phyloP scores from a whole-genome alignment of 1,284 basidiomycete species.

The Apiotrichum mycotoxinovorans region DNA sequence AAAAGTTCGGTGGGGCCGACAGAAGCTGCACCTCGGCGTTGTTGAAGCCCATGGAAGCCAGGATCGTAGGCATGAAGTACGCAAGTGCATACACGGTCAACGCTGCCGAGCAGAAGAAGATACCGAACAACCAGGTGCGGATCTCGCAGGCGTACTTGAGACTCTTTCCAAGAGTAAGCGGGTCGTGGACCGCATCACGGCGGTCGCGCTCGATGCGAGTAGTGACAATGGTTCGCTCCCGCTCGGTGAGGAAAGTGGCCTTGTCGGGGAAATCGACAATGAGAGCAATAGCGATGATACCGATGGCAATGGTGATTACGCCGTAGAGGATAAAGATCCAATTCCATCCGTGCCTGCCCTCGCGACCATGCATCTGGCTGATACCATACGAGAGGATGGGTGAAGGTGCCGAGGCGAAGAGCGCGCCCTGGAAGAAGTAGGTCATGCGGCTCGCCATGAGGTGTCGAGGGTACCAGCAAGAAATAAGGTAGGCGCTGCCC shows the following conservation, averaged over 20 bases:
- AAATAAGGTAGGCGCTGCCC: conserved; percentile 50
- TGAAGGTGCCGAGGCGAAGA: conserved; percentile 15
- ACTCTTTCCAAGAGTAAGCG: conserved; percentile 42
- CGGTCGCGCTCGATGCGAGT: conserved; percentile 20
- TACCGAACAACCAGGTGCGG: conserved; percentile 52
- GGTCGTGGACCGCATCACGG: conserved; percentile 48
- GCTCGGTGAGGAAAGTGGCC: conserved; percentile 12
- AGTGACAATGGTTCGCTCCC: conserved; percentile 10
- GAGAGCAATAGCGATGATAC: conserved; percentile 2
- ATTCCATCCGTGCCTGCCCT: conserved; percentile 8
- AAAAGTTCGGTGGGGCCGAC: conserved; percentile 48
- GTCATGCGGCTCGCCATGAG: conserved; percentile 47
- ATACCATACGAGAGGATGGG: conserved; percentile 17
- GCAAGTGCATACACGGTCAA: conserved; percentile 23
- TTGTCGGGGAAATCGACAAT: conserved; percentile 21
- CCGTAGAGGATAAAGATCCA: conserved; percentile 21
- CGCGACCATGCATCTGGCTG: conserved; percentile 7
- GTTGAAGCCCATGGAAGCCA: conserved; percentile 26
- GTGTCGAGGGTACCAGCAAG: conserved; percentile 51
- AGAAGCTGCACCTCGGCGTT: conserved; percentile 38
- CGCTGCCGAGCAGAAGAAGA: conserved; percentile 43
- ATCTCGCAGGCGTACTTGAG: conserved; percentile 44
- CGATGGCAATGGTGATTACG: conserved; percentile 13
- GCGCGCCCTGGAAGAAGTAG: conserved; percentile 41
- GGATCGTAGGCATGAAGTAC: conserved; percentile 52